These are phyloP conservation scores for Brasilioporus rufonigricans DNA, from an alignment of 768 basidiomycete species.

Conservation along the genomic window DNA sequence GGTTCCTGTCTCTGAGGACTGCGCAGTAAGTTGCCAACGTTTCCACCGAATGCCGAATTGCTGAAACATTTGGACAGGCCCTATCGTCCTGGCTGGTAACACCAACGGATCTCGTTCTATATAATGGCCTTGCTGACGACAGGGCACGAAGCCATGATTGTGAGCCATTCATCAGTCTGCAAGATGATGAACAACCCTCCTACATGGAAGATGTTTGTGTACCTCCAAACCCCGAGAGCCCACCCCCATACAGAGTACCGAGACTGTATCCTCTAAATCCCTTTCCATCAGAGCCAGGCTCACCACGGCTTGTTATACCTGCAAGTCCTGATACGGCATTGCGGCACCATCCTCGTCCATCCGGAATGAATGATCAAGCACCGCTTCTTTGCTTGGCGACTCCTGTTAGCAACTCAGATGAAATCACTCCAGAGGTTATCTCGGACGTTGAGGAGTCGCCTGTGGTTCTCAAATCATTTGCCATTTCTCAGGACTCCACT, in stretches of 20 bases:
- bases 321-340: neutral
- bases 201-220: neutral
- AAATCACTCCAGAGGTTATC: slow-evolving; percentile 22
- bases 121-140: slow-evolving; percentile 5
- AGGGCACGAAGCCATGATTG: neutral
- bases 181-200: slow-evolving; percentile 8
- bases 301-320: neutral
- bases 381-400: slow-evolving; percentile 35
- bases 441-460: slow-evolving; percentile 28
- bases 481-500: neutral
- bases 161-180: slow-evolving; percentile 8
- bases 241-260: slow-evolving; percentile 11
- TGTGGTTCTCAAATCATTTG: slow-evolving; percentile 1
- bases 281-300: neutral
- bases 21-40: slow-evolving; percentile 10
- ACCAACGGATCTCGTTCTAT: slow-evolving; percentile 18
- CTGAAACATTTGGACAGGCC: slow-evolving; percentile 15
- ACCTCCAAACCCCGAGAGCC: slow-evolving; percentile 35
- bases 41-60: neutral
- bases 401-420: slow-evolving; percentile 34
- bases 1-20: slow-evolving; percentile 20
- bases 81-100: slow-evolving; percentile 15
- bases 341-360: slow-evolving; percentile 35
- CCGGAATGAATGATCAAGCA: slow-evolving; percentile 39
- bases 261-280: neutral